Conservation (phyloP, 2,329 filamentous ascomycete genomes). For the Fusarium globosum region DNA sequence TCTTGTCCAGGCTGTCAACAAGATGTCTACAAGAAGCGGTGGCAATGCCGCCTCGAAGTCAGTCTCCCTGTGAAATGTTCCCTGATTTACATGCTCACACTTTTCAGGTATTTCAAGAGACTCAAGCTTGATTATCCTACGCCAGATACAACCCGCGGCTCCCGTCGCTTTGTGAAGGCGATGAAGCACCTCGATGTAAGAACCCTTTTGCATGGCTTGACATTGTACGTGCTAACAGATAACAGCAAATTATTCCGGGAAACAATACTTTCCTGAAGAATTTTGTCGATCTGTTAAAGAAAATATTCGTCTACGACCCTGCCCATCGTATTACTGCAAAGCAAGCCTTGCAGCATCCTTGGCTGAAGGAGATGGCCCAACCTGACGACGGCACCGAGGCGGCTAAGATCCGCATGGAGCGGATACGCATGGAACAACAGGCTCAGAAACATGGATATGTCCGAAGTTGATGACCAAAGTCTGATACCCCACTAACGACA, state of each 20-base stretch:
- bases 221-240: slow-evolving; percentile 5
- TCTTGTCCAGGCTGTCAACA: slow-evolving; percentile 62
- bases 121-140: slow-evolving; percentile 73
- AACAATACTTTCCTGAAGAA: slow-evolving; percentile 69
- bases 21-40: slow-evolving; percentile 66
- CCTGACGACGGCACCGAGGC: slow-evolving; percentile 77
- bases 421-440: slow-evolving; percentile 58
- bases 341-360: slow-evolving; percentile 72
- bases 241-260: slow-evolving; percentile 72
- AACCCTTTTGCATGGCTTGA: neutral
- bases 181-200: slow-evolving; percentile 75
- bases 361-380: slow-evolving; percentile 72
- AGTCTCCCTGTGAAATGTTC: slow-evolving; percentile 33
- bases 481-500: slow-evolving; percentile 44
- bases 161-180: slow-evolving; percentile 74
- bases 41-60: slow-evolving; percentile 74
- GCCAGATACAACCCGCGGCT: slow-evolving; percentile 71
- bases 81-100: slow-evolving; percentile 41
- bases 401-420: slow-evolving; percentile 69
- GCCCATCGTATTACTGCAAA: slow-evolving; percentile 73
- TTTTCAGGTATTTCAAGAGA: slow-evolving; percentile 72
- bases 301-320: slow-evolving; percentile 77
- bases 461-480: slow-evolving; percentile 39
- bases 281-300: slow-evolving; percentile 72
- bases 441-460: slow-evolving; percentile 39